Percentiles rank a stretch among this genome's conserved stretches.
These are phyloP conservation scores for Saccharomycopsis capsularis DNA, from an alignment of 805 yeast genomes.

Conservation along the genomic window DNA sequence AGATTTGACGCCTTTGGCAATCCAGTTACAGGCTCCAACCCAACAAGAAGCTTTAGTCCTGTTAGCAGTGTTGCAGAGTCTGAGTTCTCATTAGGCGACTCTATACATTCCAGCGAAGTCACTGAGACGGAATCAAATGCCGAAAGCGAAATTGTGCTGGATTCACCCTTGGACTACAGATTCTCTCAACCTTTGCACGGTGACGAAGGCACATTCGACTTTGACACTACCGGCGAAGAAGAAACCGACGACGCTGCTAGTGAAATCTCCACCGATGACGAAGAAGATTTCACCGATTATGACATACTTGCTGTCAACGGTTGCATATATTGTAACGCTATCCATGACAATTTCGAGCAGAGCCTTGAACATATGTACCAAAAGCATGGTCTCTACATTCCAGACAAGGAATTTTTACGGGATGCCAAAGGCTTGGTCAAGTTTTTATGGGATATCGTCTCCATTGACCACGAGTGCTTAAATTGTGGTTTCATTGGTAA, in stretches of 20 bases:
- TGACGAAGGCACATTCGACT: neutral
- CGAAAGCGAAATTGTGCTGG: conserved; percentile 1
- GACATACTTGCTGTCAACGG: conserved; percentile 25
- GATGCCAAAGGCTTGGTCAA: conserved; percentile 67
- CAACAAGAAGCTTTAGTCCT: conserved; percentile 40
- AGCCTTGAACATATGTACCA: conserved; percentile 72
- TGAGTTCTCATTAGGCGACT: conserved; percentile 47
- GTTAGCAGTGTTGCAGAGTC: conserved; percentile 47
- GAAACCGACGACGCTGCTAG: conserved; percentile 30
- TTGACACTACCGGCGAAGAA: conserved; percentile 9
- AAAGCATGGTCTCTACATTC: conserved; percentile 79
- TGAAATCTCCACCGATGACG: conserved; percentile 16
- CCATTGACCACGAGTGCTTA: conserved; percentile 71
- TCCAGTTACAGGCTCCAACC: neutral
- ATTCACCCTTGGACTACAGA: neutral
- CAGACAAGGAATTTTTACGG: conserved; percentile 64
- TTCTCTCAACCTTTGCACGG: neutral
- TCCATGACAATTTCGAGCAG: conserved; percentile 46
- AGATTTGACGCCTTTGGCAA: neutral
- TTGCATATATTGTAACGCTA: conserved; percentile 53
- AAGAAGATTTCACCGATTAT: conserved; percentile 12
- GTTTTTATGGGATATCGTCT: conserved; percentile 73
- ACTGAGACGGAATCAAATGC: conserved; percentile 19
- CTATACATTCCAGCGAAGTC: conserved; percentile 15
- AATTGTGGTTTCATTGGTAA: conserved; percentile 82